A percentile compares a stretch with the other conserved stretches of the same genome.
phyloP scores from a whole-genome alignment of 2,329 filamentous ascomycete genomes.

The Fusarium nelsonii region DNA sequence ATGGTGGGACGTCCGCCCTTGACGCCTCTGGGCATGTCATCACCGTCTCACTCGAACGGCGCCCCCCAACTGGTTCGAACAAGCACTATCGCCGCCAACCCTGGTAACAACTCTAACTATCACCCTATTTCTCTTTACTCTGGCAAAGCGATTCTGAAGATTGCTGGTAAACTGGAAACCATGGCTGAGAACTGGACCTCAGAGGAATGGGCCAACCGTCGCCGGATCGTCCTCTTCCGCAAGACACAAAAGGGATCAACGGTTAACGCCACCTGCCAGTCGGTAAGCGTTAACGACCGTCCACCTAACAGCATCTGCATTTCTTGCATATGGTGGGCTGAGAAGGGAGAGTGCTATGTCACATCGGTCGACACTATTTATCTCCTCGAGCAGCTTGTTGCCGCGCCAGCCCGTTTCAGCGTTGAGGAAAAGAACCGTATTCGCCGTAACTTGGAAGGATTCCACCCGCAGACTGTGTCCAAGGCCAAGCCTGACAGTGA shows the following conservation, averaged over 20 bases:
- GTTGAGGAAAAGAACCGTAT: constrained; percentile 99
- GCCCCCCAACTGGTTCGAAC: constrained; percentile 67
- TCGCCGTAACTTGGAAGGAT: constrained; percentile 93
- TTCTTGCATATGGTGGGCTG: constrained; percentile 97
- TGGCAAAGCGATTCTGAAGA: constrained; percentile 85
- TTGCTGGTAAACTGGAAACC: constrained; percentile 83
- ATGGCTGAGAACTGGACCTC: constrained; percentile 88
- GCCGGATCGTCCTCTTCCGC: constrained; percentile 89
- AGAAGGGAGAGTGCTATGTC: constrained; percentile 90
- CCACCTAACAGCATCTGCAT: constrained; percentile 90
- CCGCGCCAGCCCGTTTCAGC: constrained; percentile 79
- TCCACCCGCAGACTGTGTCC: constrained; percentile 91
- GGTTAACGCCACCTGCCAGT: constrained; percentile 82
- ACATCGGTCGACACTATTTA: constrained; percentile 98
- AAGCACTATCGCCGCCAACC: constrained; percentile 62
- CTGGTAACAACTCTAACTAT: constrained; percentile 63
- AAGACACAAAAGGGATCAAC: constrained; percentile 85
- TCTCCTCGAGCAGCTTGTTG: constrained; percentile 91
- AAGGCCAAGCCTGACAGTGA: constrained; percentile 94
- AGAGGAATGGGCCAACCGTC: constrained; percentile 82
- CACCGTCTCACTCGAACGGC: constrained; percentile 50
- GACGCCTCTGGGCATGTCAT: constrained; percentile 63
- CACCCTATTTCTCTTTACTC: constrained; percentile 86
- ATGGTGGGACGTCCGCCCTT: constrained; percentile 61
- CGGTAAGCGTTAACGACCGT: constrained; percentile 82